Evolutionary conservation across 345 rosid species (phyloP).

Genomic region (Conringia planisiliqua): DNA sequence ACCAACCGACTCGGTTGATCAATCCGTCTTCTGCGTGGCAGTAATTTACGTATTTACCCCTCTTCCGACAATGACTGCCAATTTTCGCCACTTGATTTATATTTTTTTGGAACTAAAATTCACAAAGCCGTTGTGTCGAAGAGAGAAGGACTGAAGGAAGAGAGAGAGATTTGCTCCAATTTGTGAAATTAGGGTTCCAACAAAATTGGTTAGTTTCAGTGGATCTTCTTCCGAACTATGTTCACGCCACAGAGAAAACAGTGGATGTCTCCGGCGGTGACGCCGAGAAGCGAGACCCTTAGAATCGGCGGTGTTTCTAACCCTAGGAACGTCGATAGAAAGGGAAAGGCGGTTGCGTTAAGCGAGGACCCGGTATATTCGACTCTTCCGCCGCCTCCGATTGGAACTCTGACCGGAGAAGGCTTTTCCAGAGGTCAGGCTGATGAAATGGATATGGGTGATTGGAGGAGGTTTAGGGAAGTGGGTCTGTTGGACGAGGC

Average conservation of each 20-base stretch:
- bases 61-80: not conserved
- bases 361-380: conserved; percentile 34
- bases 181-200: conserved; percentile 23
- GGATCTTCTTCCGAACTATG: conserved; percentile 35
- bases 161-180: not conserved
- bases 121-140: conserved; percentile 24
- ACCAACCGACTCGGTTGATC: not conserved
- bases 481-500: conserved; percentile 81
- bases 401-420: conserved; percentile 43
- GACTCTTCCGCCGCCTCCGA: conserved; percentile 55
- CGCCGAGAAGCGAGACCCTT: conserved; percentile 41
- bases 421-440: not conserved
- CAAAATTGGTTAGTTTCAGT: not conserved
- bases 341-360: conserved; percentile 67
- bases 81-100: not conserved
- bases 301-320: conserved; percentile 24
- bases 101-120: not conserved
- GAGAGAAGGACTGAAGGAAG: not conserved
- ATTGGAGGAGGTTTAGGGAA: conserved; percentile 81
- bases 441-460: conserved; percentile 46
- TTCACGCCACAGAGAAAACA: conserved; percentile 64
- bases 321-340: conserved; percentile 35
- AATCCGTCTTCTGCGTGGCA: not conserved
- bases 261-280: conserved; percentile 35
- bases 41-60: not conserved